Evolutionary conservation across 228 moss, liverwort and hornwort genomes (phyloP).

Genomic region (Sphagnum fallax): DNA sequence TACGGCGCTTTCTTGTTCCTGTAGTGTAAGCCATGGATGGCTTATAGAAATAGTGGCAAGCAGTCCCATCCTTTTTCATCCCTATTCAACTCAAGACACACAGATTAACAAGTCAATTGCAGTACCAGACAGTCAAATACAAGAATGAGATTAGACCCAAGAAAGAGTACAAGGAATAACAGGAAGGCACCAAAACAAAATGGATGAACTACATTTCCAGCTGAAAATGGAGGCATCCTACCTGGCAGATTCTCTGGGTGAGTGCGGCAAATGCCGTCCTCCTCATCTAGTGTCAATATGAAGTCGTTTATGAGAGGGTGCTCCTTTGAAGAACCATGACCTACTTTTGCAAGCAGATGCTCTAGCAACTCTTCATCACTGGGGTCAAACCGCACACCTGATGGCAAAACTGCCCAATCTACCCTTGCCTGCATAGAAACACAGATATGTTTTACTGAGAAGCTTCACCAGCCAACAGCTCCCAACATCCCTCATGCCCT

Average conservation of each 20-base stretch:
- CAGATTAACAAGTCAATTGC: neutral
- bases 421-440: constrained; percentile 33
- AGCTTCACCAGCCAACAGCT: neutral
- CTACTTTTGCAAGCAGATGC: constrained; percentile 56
- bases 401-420: constrained; percentile 58
- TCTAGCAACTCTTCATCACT: constrained; percentile 81
- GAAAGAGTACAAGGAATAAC: neutral
- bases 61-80: constrained; percentile 76
- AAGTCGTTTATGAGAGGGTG: constrained; percentile 66
- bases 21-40: constrained; percentile 94
- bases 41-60: constrained; percentile 84
- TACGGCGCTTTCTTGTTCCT: constrained; percentile 81
- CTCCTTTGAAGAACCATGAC: constrained; percentile 18
- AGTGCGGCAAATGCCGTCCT: constrained; percentile 84
- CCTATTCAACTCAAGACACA: constrained; percentile 20
- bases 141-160: neutral
- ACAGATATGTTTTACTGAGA: neutral
- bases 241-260: constrained; percentile 86
- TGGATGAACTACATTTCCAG: neutral
- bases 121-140: neutral
- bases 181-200: neutral
- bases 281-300: constrained; percentile 53
- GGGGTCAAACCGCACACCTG: constrained; percentile 92
- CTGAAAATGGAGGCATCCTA: neutral
- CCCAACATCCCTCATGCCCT: neutral